A percentile compares a stretch with the other conserved stretches of the same genome.
Evolutionary conservation across 805 yeast genomes (phyloP).

Genomic region (Kluyveromyces lactis): DNA sequence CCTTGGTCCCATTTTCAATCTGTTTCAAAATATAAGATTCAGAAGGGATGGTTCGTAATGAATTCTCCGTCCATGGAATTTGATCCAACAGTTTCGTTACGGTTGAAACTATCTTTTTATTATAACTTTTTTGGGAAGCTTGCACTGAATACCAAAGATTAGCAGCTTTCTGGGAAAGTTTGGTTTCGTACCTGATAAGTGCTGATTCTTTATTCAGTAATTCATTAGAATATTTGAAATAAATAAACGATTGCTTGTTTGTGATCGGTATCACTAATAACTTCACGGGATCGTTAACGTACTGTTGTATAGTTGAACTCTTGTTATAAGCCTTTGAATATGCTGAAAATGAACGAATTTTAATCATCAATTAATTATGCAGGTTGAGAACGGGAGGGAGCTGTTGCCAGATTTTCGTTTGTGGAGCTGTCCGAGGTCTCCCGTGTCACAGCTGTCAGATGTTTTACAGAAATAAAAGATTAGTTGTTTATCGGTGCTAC

Average conservation of each 20-base stretch:
- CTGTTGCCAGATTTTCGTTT: no score
- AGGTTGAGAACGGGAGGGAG: no score
- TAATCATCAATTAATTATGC: background rate
- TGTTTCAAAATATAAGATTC: constrained; percentile 41
- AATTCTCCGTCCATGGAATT: constrained; percentile 74
- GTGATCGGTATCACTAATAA: constrained; percentile 69
- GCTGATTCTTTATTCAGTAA: constrained; percentile 30
- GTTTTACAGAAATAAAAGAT: no score
- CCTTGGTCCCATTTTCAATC: constrained; percentile 11
- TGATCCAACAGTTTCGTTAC: constrained; percentile 47
- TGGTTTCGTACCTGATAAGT: constrained; percentile 34
- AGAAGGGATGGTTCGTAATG: constrained; percentile 71
- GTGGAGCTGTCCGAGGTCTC: no score
- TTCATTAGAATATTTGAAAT: constrained; percentile 50
- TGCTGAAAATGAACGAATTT: background rate
- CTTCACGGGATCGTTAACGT: constrained; percentile 40
- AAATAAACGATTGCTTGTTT: constrained; percentile 48
- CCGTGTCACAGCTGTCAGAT: no score
- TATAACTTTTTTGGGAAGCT: constrained; percentile 45
- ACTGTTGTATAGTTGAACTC: constrained; percentile 9
- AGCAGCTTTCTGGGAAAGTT: constrained; percentile 41
- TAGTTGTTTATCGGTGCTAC: no score
- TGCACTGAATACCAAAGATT: constrained; percentile 57
- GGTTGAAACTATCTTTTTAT: constrained; percentile 47
- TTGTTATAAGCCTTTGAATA: background rate